Conservation (phyloP, 176 grass and related monocot species). For the Secale cereale region DNA sequence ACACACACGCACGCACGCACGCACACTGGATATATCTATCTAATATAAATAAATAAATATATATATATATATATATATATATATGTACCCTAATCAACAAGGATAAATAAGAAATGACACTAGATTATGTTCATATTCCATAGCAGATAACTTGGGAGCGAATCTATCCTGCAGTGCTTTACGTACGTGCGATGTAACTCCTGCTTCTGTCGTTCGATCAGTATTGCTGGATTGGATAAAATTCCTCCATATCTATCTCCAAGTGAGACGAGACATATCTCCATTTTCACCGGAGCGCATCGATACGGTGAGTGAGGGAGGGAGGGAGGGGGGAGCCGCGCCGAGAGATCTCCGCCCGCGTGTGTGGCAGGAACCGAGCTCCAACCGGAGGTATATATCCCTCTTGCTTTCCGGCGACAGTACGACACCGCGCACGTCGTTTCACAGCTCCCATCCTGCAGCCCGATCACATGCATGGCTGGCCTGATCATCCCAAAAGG, state of each 20-base stretch:
- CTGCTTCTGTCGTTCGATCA: not conserved
- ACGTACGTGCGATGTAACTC: not conserved
- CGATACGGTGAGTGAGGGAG: too few relatives aligned
- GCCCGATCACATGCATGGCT: not conserved
- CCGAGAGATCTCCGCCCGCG: not conserved
- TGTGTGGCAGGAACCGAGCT: not conserved
- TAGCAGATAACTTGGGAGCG: not conserved
- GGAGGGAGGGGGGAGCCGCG: not conserved
- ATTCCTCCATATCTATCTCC: not conserved
- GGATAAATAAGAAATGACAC: not conserved
- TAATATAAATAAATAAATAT: too few relatives aligned
- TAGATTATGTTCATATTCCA: not conserved
- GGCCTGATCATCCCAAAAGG: not conserved
- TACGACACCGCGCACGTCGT: not conserved
- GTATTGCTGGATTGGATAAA: not conserved
- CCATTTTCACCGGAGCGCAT: not conserved
- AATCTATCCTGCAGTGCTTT: not conserved
- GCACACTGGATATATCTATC: too few relatives aligned
- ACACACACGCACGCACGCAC: too few relatives aligned
- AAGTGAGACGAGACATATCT: not conserved
- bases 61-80: too few relatives aligned
- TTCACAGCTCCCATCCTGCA: not conserved
- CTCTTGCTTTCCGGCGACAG: not conserved
- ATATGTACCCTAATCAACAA: not conserved
- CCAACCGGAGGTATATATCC: conserved; percentile 20